Evolutionary conservation across 2,329 filamentous ascomycete species (phyloP), one percentile per base, ranked within the genome.

Genomic region (Periglandula ipomoeae): DNA sequence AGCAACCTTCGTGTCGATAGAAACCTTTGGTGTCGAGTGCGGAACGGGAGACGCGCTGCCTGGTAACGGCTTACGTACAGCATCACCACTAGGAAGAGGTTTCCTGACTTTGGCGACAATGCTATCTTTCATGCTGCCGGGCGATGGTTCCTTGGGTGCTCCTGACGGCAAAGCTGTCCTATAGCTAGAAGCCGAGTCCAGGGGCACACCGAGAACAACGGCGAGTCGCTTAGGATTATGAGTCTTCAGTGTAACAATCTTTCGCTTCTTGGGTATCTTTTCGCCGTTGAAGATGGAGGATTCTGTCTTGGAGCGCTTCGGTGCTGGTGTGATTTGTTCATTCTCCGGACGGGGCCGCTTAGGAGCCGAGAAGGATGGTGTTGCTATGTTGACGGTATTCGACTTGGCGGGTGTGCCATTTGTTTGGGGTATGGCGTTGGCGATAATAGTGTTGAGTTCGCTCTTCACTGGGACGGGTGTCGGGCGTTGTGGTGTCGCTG

Each of bases 311-410:
- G 66, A 62, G 11, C 68, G 62, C 57, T 71, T 71, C 1, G 66
- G 58, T 23, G 60, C 63, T 1, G 68, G 68, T 1, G 59, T 58
- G 4, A 56, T 54, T 23, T 57, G 54, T 34, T 68, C 66, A 4
- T 65, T 61, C 49, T 70, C 68, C 30, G 65, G 58, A 3, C 64
- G 65, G 17, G 67, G 60, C 15, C 68, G 61, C 51, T 71, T 71
- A 24, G 54, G 49, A 7, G 55, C 56, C 13, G 60, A 52, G 17
- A 38, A 26, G 13, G 59, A 50, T 4, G 57, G 52, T 17, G 55
- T 41, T 17, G 58, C 59, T 48, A 40, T 11, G 52, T 49, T 46
- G 51, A 46, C 8, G 56, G 54, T 15, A 52, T 54, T 42, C 56
- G 59, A 22, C 55, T 53, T 38, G 49, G 46, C 5, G 53, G 52